Evolutionary conservation across 2,329 filamentous ascomycete genomes (phyloP), one percentile per base, ranked within the genome.

Genomic region (Epichloe gansuensis): DNA sequence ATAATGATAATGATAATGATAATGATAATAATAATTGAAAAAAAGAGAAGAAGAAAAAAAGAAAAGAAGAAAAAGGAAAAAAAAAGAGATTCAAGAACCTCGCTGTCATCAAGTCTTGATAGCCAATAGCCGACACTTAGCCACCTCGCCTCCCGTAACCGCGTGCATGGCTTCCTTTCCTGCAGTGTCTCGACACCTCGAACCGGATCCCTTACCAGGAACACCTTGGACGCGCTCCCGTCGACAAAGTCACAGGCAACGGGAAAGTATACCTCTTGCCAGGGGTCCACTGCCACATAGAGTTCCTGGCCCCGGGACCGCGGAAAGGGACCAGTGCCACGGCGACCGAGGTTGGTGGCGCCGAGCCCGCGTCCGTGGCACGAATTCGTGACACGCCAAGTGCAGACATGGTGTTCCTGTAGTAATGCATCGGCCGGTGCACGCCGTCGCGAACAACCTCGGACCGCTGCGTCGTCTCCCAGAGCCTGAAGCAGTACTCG

Each of bases 351-450:
- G 44, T 41, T 2, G 31, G 49, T 5, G 63, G 63, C 3, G 59
- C 54, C 15, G 54, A 44, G 3, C 47, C 38, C 7, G 54, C 53
- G 46, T 59, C 52, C 12, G 59, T 58, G 35, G 60, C 51, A 5
- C 64, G 61, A 6, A 69, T 56, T 4, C 63, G 63, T 2, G 59
- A 63, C 6, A 68, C 64, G n/a, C 65, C 64, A 5, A 61, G 43
- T 5, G 44, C 51, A 13, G 52, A 52, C 65, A 69, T 68, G 51
- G 63, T 62, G 53, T 67, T 57, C 17, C 54, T 55, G 58, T 67
- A 67, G 61, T 66, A 68, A 57, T 68, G 63, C 58, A 68, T 58
- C 9, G 63, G 47, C n/a, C 61, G 56, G 6, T 52, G 50, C 4
- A 52, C 52, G 31, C 58, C 62, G 45, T 65, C 63, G 7, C 48